Evolutionary conservation across 169 alveolate genomes (phyloP), one percentile per base, ranked within the genome.

Genomic region (Plasmodium knowlesi): DNA sequence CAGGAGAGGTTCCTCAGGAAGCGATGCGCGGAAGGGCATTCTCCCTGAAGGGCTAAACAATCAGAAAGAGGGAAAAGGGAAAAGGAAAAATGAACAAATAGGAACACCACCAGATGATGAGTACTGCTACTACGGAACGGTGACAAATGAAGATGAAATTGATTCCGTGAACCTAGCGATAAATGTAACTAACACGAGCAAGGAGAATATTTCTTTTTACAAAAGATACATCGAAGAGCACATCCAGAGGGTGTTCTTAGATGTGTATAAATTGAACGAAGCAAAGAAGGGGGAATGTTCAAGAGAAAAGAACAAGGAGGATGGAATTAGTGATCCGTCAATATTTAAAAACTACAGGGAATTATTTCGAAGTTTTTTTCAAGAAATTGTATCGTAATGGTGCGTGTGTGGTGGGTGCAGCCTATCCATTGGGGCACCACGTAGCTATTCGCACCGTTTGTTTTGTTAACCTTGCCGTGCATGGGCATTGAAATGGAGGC

Each of bases 191-290:
- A 37, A 72, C 19, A 76, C 53, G 22, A 50, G 61, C 46, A n/a
- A 41, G 19, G 85, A 85, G 3, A 85, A 85, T 28, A 73, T 85
- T 41, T 12, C 12, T 30, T 85, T 85, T 74, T 73, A 85, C 43
- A 85, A 74, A 85, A 34, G 53, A 53, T 85, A 85, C n/a, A 85
- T 85, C 37, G 67, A 30, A 85, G 93, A 85, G n/a, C 93, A 85
- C 70, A 85, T 85, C 61, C 43, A 76, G 14, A 85, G 30, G 54
- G 32, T 73, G 19, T 85, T 85, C 43, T 25, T 50, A 50, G 54
- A 54, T 85, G 54, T 30, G 43, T 85, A 85, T 43, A 85, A 85
- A 34, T 74, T 85, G 43, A 85, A 61, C n/a, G 28, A 50, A 0
- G 3, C 37, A 74, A 85, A 74, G 41, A 85, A 84, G 19, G 9